Evolutionary conservation across 331 rosid genomes (phyloP), one percentile per base, ranked within the genome.

Genomic region (Arachis monticola): DNA sequence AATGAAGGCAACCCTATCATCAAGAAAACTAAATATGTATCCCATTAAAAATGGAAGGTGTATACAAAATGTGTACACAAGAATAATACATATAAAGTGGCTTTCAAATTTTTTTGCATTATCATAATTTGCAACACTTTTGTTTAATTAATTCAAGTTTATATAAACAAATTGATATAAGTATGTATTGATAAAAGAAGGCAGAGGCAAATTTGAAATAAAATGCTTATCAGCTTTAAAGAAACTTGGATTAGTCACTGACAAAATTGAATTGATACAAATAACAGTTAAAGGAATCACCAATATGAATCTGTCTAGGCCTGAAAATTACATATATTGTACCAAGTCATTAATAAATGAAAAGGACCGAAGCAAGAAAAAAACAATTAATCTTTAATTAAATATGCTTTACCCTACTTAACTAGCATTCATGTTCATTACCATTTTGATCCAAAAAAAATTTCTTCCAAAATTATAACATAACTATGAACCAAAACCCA

Each of bases 341-440:
- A 17, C 22, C 22, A 17, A 17, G 22, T 17, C 40, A 35, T 4
- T 35, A 35, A 35, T 35, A 35, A 35, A 70, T 8, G 48, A 41
- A 55, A 76, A 9, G 51, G 48, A 8, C 40, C 46, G 47, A 38
- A 10, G n/a, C 3, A 50, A 66, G 41, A 46, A 10, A 69, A 69
- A 66, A 11, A 65, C 5, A 50, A 52, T 27, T 9, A 64, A 46
- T 75, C 44, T 50, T 42, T 41, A 70, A 74, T 32, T 60, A 8
- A 9, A 51, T 59, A 17, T 59, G 48, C 8, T 80, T 88, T 92
- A 95, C 99, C 99, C 99, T 82, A 91, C 99, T 70, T 85, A 88
- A 78, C 96, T 91, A 72, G 99, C 97, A 86, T 95, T 95, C 97
- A 92, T 90, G 80, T 95, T 97, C 96, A 95, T 81, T n/a, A 92